Conservation (phyloP, 495 filamentous ascomycete species). For the Lasiosphaeris hirsuta region DNA sequence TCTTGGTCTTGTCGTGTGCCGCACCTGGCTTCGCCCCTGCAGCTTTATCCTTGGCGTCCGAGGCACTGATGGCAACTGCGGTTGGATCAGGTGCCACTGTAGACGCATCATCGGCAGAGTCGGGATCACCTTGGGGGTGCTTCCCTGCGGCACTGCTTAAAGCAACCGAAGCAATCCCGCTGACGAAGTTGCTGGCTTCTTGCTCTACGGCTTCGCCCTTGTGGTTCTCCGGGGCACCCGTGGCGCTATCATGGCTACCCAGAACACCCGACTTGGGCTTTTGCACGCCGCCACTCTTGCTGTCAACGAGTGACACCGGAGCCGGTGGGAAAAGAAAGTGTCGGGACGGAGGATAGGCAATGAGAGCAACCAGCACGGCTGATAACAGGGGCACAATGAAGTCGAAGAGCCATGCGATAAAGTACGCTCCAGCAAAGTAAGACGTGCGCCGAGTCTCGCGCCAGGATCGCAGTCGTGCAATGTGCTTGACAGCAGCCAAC, state of each 20-base stretch:
- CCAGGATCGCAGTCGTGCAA: constrained; percentile 77
- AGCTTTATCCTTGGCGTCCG: constrained; percentile 55
- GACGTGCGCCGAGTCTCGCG: constrained; percentile 65
- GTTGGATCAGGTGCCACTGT: constrained; percentile 59
- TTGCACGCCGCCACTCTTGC: constrained; percentile 60
- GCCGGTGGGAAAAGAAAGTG: constrained; percentile 69
- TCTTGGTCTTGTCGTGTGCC: constrained; percentile 76
- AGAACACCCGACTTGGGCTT: constrained; percentile 67
- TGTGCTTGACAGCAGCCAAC: constrained; percentile 65
- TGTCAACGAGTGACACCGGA: constrained; percentile 62
- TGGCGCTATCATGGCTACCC: constrained; percentile 73
- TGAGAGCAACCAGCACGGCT: constrained; percentile 57
- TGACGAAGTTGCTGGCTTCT: constrained; percentile 79
- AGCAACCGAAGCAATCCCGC: constrained; percentile 69
- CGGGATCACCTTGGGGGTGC: constrained; percentile 52
- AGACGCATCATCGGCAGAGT: constrained; percentile 41
- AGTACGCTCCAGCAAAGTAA: constrained; percentile 65
- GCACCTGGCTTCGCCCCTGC: constrained; percentile 45
- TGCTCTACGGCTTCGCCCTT: constrained; percentile 85
- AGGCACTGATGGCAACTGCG: constrained; percentile 43
- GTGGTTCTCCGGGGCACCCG: constrained; percentile 78
- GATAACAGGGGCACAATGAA: constrained; percentile 63
- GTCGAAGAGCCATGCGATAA: constrained; percentile 70
- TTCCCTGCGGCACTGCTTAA: constrained; percentile 75
- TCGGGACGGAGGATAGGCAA: constrained; percentile 64